Evolutionary conservation across 1,284 basidiomycete species (phyloP).

Genomic region (Earliella scabrosa): DNA sequence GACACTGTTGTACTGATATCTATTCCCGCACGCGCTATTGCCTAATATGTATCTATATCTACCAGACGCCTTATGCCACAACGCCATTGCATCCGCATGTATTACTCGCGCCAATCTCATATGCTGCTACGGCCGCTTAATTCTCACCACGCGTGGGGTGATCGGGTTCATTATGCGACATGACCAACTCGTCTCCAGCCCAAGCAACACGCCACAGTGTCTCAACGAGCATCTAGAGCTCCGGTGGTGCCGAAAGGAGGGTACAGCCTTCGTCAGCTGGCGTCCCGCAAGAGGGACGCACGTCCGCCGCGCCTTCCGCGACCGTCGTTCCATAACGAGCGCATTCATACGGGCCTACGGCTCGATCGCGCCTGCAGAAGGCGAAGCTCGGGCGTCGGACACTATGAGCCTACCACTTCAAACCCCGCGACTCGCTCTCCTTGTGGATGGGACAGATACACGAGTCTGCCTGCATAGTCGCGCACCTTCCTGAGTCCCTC

Average conservation of each 20-base stretch:
- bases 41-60: constrained; percentile 26
- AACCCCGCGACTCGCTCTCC: neutral
- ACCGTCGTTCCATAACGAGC: neutral
- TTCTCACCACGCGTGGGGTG: neutral
- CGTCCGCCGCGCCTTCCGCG: neutral
- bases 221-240: neutral
- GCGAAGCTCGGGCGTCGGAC: neutral
- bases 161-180: neutral
- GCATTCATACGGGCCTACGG: neutral
- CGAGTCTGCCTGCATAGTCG: neutral
- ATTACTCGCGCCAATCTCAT: neutral
- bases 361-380: neutral
- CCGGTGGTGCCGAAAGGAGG: neutral
- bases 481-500: neutral
- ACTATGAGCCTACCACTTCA: neutral
- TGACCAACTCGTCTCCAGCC: neutral
- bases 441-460: constrained; percentile 2
- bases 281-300: neutral
- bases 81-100: constrained; percentile 9
- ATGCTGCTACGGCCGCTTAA: neutral
- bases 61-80: constrained; percentile 19
- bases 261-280: neutral
- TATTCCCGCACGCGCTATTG: constrained; percentile 21
- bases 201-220: neutral
- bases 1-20: constrained; percentile 28